Evolutionary conservation across 495 filamentous ascomycete species (phyloP).

Genomic region (Opeltia flavorubescens): DNA sequence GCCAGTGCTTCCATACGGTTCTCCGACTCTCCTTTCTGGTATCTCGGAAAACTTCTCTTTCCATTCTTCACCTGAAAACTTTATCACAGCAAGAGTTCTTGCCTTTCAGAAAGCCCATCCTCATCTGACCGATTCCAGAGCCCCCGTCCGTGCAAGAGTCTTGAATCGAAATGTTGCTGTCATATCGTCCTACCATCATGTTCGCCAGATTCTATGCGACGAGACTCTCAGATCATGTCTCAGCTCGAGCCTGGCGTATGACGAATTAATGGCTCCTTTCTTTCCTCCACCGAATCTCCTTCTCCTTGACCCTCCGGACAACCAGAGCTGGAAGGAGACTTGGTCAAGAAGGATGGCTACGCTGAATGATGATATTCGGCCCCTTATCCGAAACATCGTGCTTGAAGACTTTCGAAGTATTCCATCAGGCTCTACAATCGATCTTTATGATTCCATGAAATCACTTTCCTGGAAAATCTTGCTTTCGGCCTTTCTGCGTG

Average conservation of each 20-base stretch:
- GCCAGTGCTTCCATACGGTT: constrained; percentile 10
- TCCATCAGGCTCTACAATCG: constrained; percentile 3
- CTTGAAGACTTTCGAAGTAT: background rate
- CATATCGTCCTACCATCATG: constrained; percentile 12
- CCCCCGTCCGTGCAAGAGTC: constrained; percentile 10
- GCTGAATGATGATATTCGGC: background rate
- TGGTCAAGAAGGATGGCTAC: constrained; percentile 7
- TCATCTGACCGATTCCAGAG: constrained; percentile 5
- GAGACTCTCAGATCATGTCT: background rate
- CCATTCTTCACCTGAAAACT: constrained; percentile 12
- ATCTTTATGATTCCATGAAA: constrained; percentile 20
- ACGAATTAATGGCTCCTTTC: constrained; percentile 15
- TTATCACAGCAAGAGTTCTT: constrained; percentile 11
- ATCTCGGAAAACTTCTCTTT: constrained; percentile 13
- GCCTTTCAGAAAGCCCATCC: constrained; percentile 7
- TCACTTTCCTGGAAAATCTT: constrained; percentile 18
- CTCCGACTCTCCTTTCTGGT: constrained; percentile 5
- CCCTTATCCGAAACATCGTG: background rate
- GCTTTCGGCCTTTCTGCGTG: constrained; percentile 12
- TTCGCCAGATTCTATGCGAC: constrained; percentile 2
- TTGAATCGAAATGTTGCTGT: constrained; percentile 14
- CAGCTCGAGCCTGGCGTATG: constrained; percentile 10
- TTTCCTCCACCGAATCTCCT: constrained; percentile 15
- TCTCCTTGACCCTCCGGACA: constrained; percentile 7
- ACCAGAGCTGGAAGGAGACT: constrained; percentile 2